phyloP scores from a whole-genome alignment of 2,329 filamentous ascomycete genomes.

The Colletotrichum sp. region DNA sequence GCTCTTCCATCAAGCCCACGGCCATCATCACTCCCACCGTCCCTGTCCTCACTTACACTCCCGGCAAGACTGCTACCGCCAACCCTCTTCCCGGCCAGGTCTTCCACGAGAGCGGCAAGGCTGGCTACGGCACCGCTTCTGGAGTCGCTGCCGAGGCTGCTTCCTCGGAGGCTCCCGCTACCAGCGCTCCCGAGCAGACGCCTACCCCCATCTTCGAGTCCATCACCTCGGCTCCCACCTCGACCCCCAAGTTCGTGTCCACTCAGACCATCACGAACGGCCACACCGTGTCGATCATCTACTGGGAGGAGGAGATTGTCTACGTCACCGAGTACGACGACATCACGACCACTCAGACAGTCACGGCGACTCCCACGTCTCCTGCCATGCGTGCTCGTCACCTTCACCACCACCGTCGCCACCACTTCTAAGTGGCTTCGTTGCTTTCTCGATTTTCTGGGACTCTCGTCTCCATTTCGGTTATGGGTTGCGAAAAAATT shows the following conservation, averaged over 20 bases:
- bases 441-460: neutral
- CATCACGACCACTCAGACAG: constrained; percentile 44
- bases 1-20: constrained; percentile 9
- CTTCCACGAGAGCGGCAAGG: constrained; percentile 39
- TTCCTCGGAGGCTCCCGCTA: neutral
- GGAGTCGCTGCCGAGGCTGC: neutral
- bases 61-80: constrained; percentile 37
- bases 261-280: constrained; percentile 59
- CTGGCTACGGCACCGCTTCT: constrained; percentile 4
- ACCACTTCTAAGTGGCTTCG: constrained; percentile 13
- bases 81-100: constrained; percentile 46
- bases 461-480: neutral
- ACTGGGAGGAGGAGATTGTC: constrained; percentile 61
- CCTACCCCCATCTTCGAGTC: constrained; percentile 34
- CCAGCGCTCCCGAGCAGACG: constrained; percentile 28
- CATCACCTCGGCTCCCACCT: neutral
- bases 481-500: neutral
- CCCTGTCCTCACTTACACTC: constrained; percentile 39
- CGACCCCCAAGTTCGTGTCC: constrained; percentile 37
- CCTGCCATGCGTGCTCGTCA: constrained; percentile 29
- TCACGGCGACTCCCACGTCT: constrained; percentile 33
- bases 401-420: constrained; percentile 44
- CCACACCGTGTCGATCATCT: constrained; percentile 57
- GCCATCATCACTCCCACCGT: constrained; percentile 18
- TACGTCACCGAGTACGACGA: constrained; percentile 54